Evolutionary conservation across 176 grass and related monocot species (phyloP), one percentile per base, ranked within the genome.

Genomic region (Rhipidocladum racemiflorum): DNA sequence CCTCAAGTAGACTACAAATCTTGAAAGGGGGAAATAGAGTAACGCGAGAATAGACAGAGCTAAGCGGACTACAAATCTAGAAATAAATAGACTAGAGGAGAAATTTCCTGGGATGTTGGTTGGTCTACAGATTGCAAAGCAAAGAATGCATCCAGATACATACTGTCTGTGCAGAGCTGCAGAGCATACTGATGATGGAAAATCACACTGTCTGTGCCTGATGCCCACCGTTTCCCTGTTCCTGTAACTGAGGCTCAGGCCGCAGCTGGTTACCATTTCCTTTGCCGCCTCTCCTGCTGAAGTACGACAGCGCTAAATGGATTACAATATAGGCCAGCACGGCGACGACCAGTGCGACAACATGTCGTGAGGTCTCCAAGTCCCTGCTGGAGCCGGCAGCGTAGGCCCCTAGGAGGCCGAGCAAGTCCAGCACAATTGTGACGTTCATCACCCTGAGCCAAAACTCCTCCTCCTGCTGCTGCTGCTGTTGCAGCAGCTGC

Each of bases 341-440:
- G 6, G 48, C 45, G 10, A 13, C 34, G 16, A 74, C 35, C 11
- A 84, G 16, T 0, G 32, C 60, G 9, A 30, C 7, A 1, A 75
- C 48, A 18, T 66, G 75, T 23, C 50, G 25, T 1, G 46, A 75
- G 0, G 71, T 84, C 59, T 75, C 38, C 81, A 70, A 83, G 1
- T 61, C 81, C 46, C 81, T 54, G 46, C 11, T 65, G 46, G 70
- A 75, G 17, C 81, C 81, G 7, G 81, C 61, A 0, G 70, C 81
- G 4, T 84, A 74, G 2, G 81, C 71, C 35, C 0, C 71, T 5
- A 84, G 55, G 15, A 89, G 79, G 4, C 82, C 42, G 9, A 85
- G 72, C 60, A 89, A 36, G 60, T 89, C 82, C 25, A 80, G 30
- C 13, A 68, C 15, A 16, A 80, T 80, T 7, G n/a, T 34, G 1